Evolutionary conservation across 352 stramenopile species (phyloP).

Genomic region (Phytophthora kernoviae): DNA sequence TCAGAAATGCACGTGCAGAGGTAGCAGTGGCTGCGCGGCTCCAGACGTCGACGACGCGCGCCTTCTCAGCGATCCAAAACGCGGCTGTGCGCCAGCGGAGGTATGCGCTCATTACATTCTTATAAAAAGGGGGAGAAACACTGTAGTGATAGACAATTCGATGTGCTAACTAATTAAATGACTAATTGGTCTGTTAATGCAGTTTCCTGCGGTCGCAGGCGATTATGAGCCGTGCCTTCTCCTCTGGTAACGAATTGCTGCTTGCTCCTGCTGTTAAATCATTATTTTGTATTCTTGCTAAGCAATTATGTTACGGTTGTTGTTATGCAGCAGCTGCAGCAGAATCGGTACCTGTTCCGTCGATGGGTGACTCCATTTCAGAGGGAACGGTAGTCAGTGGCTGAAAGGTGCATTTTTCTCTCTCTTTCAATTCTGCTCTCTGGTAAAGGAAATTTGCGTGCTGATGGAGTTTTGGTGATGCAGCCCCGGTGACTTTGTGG

Average conservation of each 20-base stretch:
- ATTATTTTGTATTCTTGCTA: conserved; percentile 4
- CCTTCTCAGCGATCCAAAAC: conserved; percentile 39
- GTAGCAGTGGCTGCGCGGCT: conserved; percentile 9
- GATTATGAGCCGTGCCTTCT: conserved; percentile 45
- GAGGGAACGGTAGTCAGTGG: conserved; percentile 98
- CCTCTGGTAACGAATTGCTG: conserved; percentile 36
- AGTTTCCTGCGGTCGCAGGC: conserved; percentile 37
- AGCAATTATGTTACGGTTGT: not conserved
- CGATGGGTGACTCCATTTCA: conserved; percentile 97
- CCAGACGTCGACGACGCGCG: conserved; percentile 14
- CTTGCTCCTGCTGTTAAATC: not conserved
- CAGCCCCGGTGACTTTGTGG: conserved; percentile 92
- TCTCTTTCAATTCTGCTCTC: not conserved
- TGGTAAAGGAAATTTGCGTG: not conserved
- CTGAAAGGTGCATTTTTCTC: conserved; percentile 71
- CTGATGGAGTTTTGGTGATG: conserved; percentile 5
- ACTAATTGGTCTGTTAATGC: not conserved
- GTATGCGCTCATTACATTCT: conserved; percentile 15
- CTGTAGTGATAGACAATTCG: no score
- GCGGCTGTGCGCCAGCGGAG: conserved; percentile 22
- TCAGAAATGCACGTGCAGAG: conserved; percentile 23
- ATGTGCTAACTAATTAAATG: not conserved
- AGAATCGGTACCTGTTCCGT: conserved; percentile 80
- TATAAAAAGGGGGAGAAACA: no score
- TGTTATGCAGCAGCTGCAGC: conserved; percentile 27